Evolutionary conservation across 257 asterid species (phyloP).

Genomic region (Parsonsia alboflavescens): DNA sequence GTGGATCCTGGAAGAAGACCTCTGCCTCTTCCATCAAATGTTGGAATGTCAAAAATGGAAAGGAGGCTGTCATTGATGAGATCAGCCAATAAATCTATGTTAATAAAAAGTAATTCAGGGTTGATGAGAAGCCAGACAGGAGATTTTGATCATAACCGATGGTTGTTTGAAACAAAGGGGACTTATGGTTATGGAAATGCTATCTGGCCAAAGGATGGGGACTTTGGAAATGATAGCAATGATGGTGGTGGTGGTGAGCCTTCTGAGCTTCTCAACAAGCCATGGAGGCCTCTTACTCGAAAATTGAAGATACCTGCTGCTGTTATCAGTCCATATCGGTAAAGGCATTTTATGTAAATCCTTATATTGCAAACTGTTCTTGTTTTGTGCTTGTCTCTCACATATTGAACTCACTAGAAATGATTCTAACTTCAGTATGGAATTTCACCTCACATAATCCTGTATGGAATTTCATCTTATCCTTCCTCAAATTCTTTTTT

Average conservation of each 20-base stretch:
- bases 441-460: background rate
- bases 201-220: conserved; percentile 77
- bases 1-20: conserved; percentile 43
- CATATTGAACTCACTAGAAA: background rate
- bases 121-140: conserved; percentile 70
- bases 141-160: conserved; percentile 76
- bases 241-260: conserved; percentile 34
- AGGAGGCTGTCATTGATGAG: conserved; percentile 76
- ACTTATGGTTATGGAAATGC: conserved; percentile 96
- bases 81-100: conserved; percentile 51
- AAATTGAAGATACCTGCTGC: conserved; percentile 84
- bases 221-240: conserved; percentile 36
- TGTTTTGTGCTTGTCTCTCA: conserved; percentile 5
- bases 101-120: conserved; percentile 59
- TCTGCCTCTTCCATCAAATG: conserved; percentile 53
- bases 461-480: background rate
- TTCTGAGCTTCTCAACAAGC: conserved; percentile 59
- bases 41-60: conserved; percentile 67
- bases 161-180: conserved; percentile 86
- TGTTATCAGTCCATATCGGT: conserved; percentile 77
- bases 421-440: background rate
- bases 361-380: conserved; percentile 1
- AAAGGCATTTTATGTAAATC: conserved; percentile 11
- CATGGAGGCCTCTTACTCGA: conserved; percentile 88
- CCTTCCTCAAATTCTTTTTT: background rate